These are phyloP conservation scores for Tricholoma sp. DNA, from an alignment of 768 basidiomycete genomes.

Conservation along the genomic window DNA sequence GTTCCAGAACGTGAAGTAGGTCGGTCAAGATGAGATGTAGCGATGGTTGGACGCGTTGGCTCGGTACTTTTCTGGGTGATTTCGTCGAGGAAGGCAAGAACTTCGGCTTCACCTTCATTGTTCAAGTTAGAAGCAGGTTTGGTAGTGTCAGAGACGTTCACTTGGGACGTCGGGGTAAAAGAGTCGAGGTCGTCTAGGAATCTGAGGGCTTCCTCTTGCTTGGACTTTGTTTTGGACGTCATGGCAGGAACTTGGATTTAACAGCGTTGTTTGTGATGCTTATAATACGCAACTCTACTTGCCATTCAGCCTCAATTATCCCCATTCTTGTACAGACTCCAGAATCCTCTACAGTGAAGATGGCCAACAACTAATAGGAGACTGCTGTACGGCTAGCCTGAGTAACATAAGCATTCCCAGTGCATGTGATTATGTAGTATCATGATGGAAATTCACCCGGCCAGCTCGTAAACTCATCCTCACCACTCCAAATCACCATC, in stretches of 20 bases:
- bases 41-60: conserved; percentile 55
- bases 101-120: conserved; percentile 70
- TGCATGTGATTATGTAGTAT: not conserved
- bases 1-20: conserved; percentile 63
- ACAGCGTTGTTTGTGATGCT: not conserved
- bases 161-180: conserved; percentile 40
- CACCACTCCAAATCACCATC: not conserved
- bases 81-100: conserved; percentile 90
- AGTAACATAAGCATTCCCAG: no score
- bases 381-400: not conserved
- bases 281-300: not conserved
- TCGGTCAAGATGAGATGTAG: conserved; percentile 49
- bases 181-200: conserved; percentile 95
- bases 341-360: not conserved
- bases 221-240: conserved; percentile 59
- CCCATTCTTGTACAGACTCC: not conserved
- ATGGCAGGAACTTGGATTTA: conserved; percentile 14
- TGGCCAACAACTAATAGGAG: no score
- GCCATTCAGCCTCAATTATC: not conserved
- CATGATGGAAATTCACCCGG: no score
- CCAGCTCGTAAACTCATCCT: not conserved
- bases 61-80: conserved; percentile 89
- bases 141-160: conserved; percentile 8
- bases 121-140: conserved; percentile 17
- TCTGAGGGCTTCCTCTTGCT: conserved; percentile 84